A percentile compares a stretch with the other conserved stretches of the same genome.
These are phyloP conservation scores for Malus orientalis DNA, from an alignment of 306 rosid genomes.

Conservation along the genomic window DNA sequence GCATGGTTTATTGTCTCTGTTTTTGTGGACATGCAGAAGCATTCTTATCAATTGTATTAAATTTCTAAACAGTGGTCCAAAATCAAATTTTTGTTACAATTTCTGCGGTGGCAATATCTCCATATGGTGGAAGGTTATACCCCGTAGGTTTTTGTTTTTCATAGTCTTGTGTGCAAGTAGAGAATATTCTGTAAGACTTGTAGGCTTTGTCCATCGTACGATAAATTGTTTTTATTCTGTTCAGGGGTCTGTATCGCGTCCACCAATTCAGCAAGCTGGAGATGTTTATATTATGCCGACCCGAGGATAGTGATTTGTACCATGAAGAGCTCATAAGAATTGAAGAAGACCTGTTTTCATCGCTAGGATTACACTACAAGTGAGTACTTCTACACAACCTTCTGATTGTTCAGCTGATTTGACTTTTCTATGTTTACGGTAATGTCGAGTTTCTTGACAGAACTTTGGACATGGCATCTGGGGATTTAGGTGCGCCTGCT, in stretches of 20 bases:
- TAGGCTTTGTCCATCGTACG: not conserved
- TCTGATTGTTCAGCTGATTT: constrained; percentile 11
- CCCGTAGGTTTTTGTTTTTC: not conserved
- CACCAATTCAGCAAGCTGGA: constrained; percentile 99
- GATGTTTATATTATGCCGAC: constrained; percentile 81
- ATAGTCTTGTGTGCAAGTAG: not conserved
- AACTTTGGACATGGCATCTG: constrained; percentile 91
- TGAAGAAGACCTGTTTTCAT: constrained; percentile 76
- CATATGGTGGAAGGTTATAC: not conserved
- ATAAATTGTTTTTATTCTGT: constrained; percentile 6
- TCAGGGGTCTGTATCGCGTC: constrained; percentile 96
- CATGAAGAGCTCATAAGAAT: constrained; percentile 80
- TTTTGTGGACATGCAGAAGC: not conserved
- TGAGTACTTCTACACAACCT: constrained; percentile 17
- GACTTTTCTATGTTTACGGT: not conserved
- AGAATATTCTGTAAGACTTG: not conserved
- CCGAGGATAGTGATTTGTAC: constrained; percentile 76
- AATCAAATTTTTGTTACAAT: not conserved
- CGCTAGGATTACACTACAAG: constrained; percentile 86
- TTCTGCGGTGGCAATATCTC: not conserved
- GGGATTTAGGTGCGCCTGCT: constrained; percentile 94
- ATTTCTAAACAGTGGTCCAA: not conserved
- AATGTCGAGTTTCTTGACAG: constrained; percentile 35
- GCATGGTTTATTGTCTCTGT: not conserved
- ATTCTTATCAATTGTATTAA: not conserved